Base-by-base conservation (phyloP, 768 basidiomycete species). In the Hebeloma cylindrosporum region DNA sequence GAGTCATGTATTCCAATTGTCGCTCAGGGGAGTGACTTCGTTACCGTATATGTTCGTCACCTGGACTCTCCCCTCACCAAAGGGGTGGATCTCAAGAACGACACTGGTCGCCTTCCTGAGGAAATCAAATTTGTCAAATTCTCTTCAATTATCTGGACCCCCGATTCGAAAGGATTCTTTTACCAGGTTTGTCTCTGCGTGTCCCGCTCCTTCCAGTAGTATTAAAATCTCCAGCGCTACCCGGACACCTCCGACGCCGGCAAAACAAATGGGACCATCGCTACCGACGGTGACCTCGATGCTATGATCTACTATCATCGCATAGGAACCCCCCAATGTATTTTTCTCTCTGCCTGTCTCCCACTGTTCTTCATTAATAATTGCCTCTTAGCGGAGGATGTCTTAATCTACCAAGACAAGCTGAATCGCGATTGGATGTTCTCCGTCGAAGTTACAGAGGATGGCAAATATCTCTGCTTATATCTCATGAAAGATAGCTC, bases 91-190 rank as follows among this genome's bases (percentile, higher is more conserved):
- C 56, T 47, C n/a, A 68, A 70, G 6, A 71, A 75, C 40, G 72
- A 82, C 52, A 68, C 74, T 14, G 70, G 68, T 26, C 70, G 81
- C 32, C 72, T 89, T 27, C 52, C 70, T 3, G 89, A 92, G 33
- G 82, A 82, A 48, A 64, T 91, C 41, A 75, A 82, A 43, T 85
- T 78, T 58, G 85, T 88, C 50, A 92, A 92, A 60, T 90, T 88
- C 64, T 85, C 83, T 0, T 63, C 69, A 8, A 72, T 90, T 31
- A 69, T 71, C 20, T 92, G 89, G 90, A 82, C 82, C 3, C 78
- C 80, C 43, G 87, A 91, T 63, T 83, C 80, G 43, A 82, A 80
- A 49, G 89, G 90, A 1, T 89, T 92, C 64, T 88, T 92, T 66
- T 93, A 93, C 60, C 88, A 90, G 71, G 73, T 72, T 51, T 21